Conservation (phyloP, 2,329 filamentous ascomycete species). For the Sporothrix variecibatus region DNA sequence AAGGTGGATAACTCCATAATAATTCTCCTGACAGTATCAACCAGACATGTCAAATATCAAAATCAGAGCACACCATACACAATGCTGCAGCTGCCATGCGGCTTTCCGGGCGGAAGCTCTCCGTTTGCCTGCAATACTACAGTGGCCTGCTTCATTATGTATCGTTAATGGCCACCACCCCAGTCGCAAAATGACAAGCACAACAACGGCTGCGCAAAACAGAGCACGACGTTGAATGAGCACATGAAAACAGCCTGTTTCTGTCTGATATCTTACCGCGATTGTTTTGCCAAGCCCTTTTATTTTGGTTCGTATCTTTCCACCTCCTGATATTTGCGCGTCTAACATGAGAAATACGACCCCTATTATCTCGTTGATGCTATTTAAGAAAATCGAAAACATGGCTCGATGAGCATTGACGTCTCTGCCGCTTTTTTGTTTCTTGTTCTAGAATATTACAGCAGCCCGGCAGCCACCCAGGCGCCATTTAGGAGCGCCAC, state of each 20-base stretch:
- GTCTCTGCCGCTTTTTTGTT: neutral
- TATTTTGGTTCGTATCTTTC: constrained; percentile 15
- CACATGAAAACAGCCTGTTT: neutral
- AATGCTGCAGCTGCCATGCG: neutral
- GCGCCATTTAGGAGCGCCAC: neutral
- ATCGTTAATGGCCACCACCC: neutral
- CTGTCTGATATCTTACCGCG: neutral
- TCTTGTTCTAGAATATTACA: constrained; percentile 12
- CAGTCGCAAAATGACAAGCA: neutral
- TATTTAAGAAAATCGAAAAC: neutral
- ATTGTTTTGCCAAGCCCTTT: neutral
- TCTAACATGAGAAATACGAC: constrained; percentile 2
- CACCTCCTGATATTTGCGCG: neutral
- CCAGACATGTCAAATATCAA: neutral
- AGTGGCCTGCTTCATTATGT: neutral
- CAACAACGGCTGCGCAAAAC: neutral
- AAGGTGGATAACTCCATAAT: neutral
- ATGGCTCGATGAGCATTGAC: constrained; percentile 9
- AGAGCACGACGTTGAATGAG: neutral
- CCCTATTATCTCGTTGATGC: neutral
- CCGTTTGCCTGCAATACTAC: neutral
- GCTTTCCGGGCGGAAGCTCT: constrained; percentile 3
- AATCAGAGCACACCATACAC: neutral
- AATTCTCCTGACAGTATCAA: neutral
- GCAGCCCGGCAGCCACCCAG: neutral